Evolutionary conservation across 2,329 filamentous ascomycete species (phyloP).

Genomic region (Decorospora gaudefroyi): DNA sequence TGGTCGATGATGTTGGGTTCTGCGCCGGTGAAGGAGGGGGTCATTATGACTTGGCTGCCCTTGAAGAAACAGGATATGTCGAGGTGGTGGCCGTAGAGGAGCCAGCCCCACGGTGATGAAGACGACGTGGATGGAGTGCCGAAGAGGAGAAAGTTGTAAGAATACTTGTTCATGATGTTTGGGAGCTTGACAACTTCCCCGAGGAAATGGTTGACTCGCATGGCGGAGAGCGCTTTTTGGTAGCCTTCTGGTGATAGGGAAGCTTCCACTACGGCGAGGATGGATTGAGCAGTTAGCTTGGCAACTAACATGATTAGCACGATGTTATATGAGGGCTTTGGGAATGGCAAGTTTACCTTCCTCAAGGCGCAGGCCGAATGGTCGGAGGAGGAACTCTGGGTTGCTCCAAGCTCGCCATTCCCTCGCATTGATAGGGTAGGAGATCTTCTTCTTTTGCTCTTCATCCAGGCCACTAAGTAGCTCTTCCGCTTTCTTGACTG

Average conservation of each 20-base stretch:
- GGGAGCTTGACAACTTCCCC: slow-evolving; percentile 67
- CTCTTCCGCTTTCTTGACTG: slow-evolving; percentile 57
- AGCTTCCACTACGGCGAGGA: slow-evolving; percentile 60
- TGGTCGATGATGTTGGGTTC: slow-evolving; percentile 76
- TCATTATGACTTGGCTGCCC: slow-evolving; percentile 66
- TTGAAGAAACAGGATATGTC: slow-evolving; percentile 73
- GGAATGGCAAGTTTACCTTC: slow-evolving; percentile 49
- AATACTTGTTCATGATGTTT: slow-evolving; percentile 71
- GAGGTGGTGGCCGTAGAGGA: slow-evolving; percentile 78
- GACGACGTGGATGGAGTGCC: slow-evolving; percentile 61
- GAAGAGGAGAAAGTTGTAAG: slow-evolving; percentile 76
- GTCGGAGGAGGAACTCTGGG: slow-evolving; percentile 71
- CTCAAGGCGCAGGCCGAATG: slow-evolving; percentile 73
- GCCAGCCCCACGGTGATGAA: slow-evolving; percentile 68
- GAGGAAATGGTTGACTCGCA: slow-evolving; percentile 76
- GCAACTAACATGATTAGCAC: slow-evolving; percentile 29
- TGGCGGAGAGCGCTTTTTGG: slow-evolving; percentile 68
- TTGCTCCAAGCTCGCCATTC: slow-evolving; percentile 75
- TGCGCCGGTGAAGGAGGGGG: slow-evolving; percentile 78
- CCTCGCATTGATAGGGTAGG: slow-evolving; percentile 68
- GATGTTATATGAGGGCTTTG: neutral
- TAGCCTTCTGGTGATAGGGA: slow-evolving; percentile 73
- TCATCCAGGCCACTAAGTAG: slow-evolving; percentile 56
- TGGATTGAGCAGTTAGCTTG: slow-evolving; percentile 45
- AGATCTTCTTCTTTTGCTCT: slow-evolving; percentile 55